These are phyloP conservation scores for Penicillium canescens DNA, from an alignment of 495 filamentous ascomycete species.

Conservation along the genomic window DNA sequence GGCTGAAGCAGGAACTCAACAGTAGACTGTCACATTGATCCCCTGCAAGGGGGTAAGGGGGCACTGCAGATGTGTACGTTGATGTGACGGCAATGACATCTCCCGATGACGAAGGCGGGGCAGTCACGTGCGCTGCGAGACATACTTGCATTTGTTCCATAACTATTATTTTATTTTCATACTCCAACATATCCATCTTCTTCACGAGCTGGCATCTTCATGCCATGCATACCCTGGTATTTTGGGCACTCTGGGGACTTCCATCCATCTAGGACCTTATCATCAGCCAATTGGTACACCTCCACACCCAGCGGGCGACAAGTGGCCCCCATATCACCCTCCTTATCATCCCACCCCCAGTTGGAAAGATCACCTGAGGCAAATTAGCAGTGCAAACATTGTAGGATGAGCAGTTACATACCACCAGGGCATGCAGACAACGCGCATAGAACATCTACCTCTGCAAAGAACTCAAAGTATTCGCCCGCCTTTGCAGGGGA, in stretches of 20 bases:
- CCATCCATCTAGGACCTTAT: constrained; percentile 57
- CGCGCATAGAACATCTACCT: constrained; percentile 73
- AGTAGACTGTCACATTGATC: too few species aligned
- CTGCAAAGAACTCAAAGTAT: constrained; percentile 76
- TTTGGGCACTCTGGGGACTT: constrained; percentile 52
- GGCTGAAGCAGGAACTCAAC: too few species aligned
- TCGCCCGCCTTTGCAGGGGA: constrained; percentile 66
- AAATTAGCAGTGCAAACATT: constrained; percentile 24
- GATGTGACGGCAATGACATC: constrained; percentile 30
- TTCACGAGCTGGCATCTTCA: constrained; percentile 46
- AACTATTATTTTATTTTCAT: constrained; percentile 6
- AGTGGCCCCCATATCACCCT: constrained; percentile 66
- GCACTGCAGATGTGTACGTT: neutral
- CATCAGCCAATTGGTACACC: constrained; percentile 61
- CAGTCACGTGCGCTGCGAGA: constrained; percentile 22
- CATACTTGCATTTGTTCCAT: neutral
- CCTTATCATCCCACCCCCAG: constrained; percentile 73
- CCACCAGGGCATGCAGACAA: constrained; percentile 63
- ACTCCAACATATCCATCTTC: constrained; percentile 35
- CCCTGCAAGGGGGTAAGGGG: too few species aligned
- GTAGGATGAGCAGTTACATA: constrained; percentile 17
- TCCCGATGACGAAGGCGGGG: constrained; percentile 21
- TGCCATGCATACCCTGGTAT: constrained; percentile 70
- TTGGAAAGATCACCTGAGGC: constrained; percentile 67
- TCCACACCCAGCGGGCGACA: constrained; percentile 74